These are phyloP conservation scores for Colletotrichum sp. DNA, from an alignment of 2,329 filamentous ascomycete genomes.

Conservation along the genomic window DNA sequence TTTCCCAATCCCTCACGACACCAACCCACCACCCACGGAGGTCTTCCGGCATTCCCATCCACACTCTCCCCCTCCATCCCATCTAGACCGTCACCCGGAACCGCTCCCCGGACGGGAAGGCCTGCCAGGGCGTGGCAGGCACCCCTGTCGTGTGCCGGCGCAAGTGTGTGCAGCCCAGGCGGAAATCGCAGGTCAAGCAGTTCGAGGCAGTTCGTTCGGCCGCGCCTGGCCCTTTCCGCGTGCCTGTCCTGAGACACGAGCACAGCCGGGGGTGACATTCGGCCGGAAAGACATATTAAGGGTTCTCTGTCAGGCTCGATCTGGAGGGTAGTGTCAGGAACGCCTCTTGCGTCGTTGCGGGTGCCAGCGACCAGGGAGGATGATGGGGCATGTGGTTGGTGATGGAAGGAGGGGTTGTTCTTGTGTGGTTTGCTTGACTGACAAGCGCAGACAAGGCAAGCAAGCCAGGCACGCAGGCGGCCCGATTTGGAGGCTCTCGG, in stretches of 20 bases:
- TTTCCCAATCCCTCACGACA: neutral
- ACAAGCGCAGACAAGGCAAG: neutral
- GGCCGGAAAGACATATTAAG: neutral
- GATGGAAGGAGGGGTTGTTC: neutral
- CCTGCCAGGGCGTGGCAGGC: constrained; percentile 12
- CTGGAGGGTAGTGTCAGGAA: constrained; percentile 1
- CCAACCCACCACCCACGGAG: neutral
- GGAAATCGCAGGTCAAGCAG: neutral
- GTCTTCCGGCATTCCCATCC: neutral
- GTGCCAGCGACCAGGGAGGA: neutral
- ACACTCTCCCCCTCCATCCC: neutral
- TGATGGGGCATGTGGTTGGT: neutral
- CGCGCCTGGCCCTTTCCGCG: neutral
- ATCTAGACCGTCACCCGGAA: neutral
- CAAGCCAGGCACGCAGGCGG: neutral
- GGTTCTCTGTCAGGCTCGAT: neutral
- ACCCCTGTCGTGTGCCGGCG: neutral
- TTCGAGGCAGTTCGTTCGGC: neutral
- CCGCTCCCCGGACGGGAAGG: constrained; percentile 11
- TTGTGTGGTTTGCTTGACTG: neutral
- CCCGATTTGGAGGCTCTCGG: neutral
- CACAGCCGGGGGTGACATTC: neutral
- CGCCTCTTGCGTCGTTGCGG: constrained; percentile 15
- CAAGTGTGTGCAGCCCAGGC: neutral
- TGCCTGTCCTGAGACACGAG: neutral